Evolutionary conservation across 805 yeast genomes (phyloP), one percentile per base, ranked within the genome.

Genomic region (Suhomyces sp.): DNA sequence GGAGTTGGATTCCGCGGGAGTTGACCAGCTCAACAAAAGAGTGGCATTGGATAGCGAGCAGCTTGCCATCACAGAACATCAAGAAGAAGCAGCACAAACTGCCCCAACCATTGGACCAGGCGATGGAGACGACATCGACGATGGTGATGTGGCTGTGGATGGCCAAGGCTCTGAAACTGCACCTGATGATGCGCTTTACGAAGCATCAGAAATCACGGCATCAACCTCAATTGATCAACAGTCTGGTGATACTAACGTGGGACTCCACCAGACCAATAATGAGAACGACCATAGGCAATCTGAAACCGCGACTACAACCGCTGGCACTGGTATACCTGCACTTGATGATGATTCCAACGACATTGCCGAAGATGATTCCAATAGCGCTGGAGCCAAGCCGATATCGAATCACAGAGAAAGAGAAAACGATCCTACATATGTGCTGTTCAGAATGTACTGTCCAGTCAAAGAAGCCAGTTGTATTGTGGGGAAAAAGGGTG

Each of bases 401-500:
- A 63, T 60, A 8, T 61, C 69, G 13, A 56, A 58, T 39, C 70
- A 65, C 35, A 53, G 65, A 35, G 72, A 71, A 22, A 54, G 52
- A 31, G 67, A 68, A 25, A 69, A 67, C 28, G 83, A 78, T 42
- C 78, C 83, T 5, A 77, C 83, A 0, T 76, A 75, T 44, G 78
- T 82, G 4, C 79, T 77, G 46, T 67, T 85, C 56, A 69, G 95
- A 43, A 81, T 85, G 86, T 68, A 81, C 33, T 82, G 90, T 46
- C 73, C 77, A 3, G 84, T 82, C 11, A 81, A 77, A 46, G 90
- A 86, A 51, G 90, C 95, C 1, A 79, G 85, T 3, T 57, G 74
- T 14, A 69, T 85, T 29, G 91, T 85, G 11, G 95, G 95, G 0
- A 81, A 81, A 46, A 83, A 82, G 37, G 95, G 95, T n/a, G 87